Evolutionary conservation across 805 yeast species (phyloP).

Genomic region (Kazachstania africana): DNA sequence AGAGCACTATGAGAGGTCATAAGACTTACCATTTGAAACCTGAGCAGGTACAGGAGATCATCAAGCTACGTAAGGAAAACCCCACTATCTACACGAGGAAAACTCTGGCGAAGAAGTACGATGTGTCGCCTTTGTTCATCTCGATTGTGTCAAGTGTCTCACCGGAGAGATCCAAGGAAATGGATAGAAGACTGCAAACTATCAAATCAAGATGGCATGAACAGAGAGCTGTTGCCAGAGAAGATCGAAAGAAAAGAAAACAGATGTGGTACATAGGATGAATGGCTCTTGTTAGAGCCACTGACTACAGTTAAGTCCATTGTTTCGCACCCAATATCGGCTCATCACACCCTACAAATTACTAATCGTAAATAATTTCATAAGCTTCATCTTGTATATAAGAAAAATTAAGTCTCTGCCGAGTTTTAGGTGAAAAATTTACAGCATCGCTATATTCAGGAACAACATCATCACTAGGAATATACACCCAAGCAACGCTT

Average conservation of each 20-base stretch:
- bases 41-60: constrained; percentile 46
- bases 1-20: constrained; percentile 6
- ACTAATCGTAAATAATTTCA: too few species aligned
- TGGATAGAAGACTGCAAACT: constrained; percentile 34
- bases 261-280: constrained; percentile 48
- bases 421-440: too few species aligned
- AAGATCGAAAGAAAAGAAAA: constrained; percentile 48
- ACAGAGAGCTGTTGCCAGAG: constrained; percentile 36
- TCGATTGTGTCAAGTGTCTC: constrained; percentile 40
- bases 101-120: constrained; percentile 47
- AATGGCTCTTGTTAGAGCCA: background rate
- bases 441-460: too few species aligned
- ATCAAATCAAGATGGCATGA: constrained; percentile 41
- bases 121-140: constrained; percentile 40
- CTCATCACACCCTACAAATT: too few species aligned
- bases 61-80: constrained; percentile 39
- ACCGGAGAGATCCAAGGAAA: constrained; percentile 30
- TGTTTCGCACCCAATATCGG: too few species aligned
- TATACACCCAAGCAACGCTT: too few species aligned
- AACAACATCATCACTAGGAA: too few species aligned
- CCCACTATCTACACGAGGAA: constrained; percentile 56
- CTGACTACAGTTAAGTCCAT: too few species aligned
- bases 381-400: too few species aligned
- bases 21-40: constrained; percentile 46
- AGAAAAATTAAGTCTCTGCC: too few species aligned